Evolutionary conservation across 495 filamentous ascomycete genomes (phyloP), one percentile per base, ranked within the genome.

Genomic region (Trichoderma orchidacearum): DNA sequence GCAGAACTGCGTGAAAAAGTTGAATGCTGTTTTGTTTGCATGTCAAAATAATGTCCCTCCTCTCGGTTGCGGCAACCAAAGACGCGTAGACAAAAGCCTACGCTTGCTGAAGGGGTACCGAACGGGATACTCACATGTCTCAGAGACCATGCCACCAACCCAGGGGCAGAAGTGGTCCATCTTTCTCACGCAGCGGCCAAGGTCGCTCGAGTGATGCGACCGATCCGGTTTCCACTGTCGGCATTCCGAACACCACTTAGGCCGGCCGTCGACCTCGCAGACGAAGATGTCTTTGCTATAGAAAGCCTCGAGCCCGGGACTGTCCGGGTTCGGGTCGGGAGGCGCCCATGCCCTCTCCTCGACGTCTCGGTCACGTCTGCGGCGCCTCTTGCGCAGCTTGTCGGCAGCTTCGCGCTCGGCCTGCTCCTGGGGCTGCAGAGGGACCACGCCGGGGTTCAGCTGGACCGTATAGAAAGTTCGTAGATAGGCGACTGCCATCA

Each of bases 111-210:
- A 23, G 27, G 18, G 21, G 41, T 18, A 25, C 12, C 7, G 8
- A 25, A 5, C 3, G 21, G 25, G 27, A 30, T 25, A 66, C 75
- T 61, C 55, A 78, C 75, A 78, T 0, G 72, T 90, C 64, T 95
- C 91, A 0, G 83, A 86, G 9, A 96, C 82, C 54, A 94, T 83
- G 17, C 91, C 91, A 23, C 91, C 91, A 53, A 94, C 90, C 89
- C 91, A 96, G 0, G 91, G 91, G 67, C 91, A 96, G 62, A 88
- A 95, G 66, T 96, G 91, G 61, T 96, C 91, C 86, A 95, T 92
- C 62, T 89, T 92, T 30, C 74, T 72, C 29, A 92, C 84, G 68
- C 91, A 96, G 30, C 90, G 75, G 48, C 82, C 82, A 12, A 90
- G 71, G 62, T 93, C 86, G 38, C 84, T 83, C 65, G 85, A 91